These are phyloP conservation scores for Pecoramyces ruminantium DNA, from an alignment of 192 early-diverging fungal genomes.

Conservation along the genomic window DNA sequence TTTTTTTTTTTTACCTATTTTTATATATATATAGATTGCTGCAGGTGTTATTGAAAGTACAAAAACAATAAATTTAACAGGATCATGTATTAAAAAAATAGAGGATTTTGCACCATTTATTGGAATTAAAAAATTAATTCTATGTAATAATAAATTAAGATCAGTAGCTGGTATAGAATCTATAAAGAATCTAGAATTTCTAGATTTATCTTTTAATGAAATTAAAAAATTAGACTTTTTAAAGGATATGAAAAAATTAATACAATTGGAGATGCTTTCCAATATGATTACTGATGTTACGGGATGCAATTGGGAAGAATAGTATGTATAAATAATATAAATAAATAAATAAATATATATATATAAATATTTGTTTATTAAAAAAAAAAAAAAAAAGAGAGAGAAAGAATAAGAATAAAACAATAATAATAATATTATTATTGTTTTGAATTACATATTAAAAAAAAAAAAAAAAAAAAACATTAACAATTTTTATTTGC, in stretches of 20 bases:
- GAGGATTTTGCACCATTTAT: background rate
- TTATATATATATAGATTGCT: background rate
- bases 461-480: too few species aligned
- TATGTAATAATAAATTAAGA: background rate
- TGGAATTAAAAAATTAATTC: background rate
- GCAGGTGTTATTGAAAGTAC: background rate
- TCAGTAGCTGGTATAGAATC: background rate
- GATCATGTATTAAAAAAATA: background rate
- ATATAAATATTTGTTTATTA: too few species aligned
- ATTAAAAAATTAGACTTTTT: background rate
- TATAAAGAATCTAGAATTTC: background rate
- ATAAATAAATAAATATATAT: too few species aligned
- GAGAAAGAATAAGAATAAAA: too few species aligned
- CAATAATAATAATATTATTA: too few species aligned
- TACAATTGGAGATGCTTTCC: background rate
- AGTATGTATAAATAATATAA: background rate
- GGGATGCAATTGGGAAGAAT: background rate
- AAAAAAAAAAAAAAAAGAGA: too few species aligned
- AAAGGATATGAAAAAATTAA: background rate
- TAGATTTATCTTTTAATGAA: background rate
- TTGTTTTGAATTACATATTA: too few species aligned
- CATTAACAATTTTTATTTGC: too few species aligned
- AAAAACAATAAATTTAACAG: background rate
- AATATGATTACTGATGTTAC: background rate
- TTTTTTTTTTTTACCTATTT: too few species aligned